Base-by-base conservation (phyloP, 768 basidiomycete species). In the Mycena floridula region DNA sequence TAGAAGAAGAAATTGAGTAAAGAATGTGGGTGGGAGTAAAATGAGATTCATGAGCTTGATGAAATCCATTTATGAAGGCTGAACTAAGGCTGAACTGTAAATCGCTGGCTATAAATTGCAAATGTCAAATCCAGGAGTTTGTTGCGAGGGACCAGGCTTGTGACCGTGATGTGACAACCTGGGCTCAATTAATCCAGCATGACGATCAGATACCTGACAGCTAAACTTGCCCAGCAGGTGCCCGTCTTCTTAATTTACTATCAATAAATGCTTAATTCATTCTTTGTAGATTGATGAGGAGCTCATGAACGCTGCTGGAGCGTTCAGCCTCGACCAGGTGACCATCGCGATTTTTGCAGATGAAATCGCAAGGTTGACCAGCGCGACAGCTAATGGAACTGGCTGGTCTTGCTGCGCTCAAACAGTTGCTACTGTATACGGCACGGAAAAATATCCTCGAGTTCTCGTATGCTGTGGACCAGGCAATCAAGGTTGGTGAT, bases 401-500 rank as follows among this genome's bases (percentile, higher is more conserved):
- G 11, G 95, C 95, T 24, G 96, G 96, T 1, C 69, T 98, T 8
- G 85, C 95, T 94, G 94, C 58, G 96, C 95, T 0, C 89, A 94
- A 59, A 77, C 88, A 0, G 67, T 97, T 2, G 82, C 86, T 5
- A 82, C 71, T n/a, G 79, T 82, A 0, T 98, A 90, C 59, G 69
- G 68, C 30, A 79, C 74, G 24, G 77, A 81, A 3, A 74, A 70
- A 37, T 81, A 89, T 60, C 75, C 74, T 27, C 77, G 81, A 9
- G 90, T 98, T 5, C 69, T 98, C n/a, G 89, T 98, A 9, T 92
- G 89, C 56, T 97, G 94, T 59, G 96, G 96, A 15, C 94, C 96
- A 6, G 96, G 96, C 32, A 98, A 98, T 57, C 95, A 98, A 70
- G 91, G 79, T 64, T 46, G 21, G 36, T 25, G n/a, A 37, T 21